These are phyloP conservation scores for Aphanoascus verrucosus DNA, from an alignment of 2,329 filamentous ascomycete genomes.

Conservation along the genomic window DNA sequence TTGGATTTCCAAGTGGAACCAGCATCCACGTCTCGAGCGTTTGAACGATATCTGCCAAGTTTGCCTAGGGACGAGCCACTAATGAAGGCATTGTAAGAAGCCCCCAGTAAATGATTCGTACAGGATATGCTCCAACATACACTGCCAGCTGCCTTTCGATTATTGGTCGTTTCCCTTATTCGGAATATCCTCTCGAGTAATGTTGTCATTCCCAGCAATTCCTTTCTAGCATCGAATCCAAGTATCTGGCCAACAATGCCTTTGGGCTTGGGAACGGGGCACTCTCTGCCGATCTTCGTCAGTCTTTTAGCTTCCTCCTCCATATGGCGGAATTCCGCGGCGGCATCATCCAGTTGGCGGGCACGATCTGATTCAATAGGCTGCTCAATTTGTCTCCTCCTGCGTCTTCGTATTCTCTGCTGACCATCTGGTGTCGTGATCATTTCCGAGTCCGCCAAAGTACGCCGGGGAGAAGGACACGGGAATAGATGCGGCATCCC, in stretches of 20 bases:
- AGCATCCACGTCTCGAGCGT: too few species aligned
- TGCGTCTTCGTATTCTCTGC: conserved; percentile 28
- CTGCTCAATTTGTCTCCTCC: conserved; percentile 22
- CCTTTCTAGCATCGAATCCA: conserved; percentile 46
- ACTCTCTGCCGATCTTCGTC: conserved; percentile 54
- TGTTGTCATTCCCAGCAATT: not conserved
- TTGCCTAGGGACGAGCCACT: too few species aligned
- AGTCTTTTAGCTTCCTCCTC: conserved; percentile 33
- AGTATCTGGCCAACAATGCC: conserved; percentile 66
- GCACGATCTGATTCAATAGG: not conserved
- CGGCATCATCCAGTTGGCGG: conserved; percentile 28
- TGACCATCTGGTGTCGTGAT: conserved; percentile 34
- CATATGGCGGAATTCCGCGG: conserved; percentile 34
- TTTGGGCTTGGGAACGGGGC: conserved; percentile 82
- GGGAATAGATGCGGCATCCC: conserved; percentile 81
- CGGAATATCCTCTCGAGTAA: not conserved
- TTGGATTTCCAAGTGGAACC: too few species aligned
- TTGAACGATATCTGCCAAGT: too few species aligned
- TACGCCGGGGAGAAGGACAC: conserved; percentile 69
- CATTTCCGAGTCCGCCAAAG: conserved; percentile 59
- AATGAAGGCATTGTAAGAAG: too few species aligned
- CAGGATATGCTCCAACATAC: too few species aligned
- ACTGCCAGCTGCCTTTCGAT: not conserved
- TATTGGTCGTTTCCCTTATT: conserved; percentile 1
- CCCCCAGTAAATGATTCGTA: too few species aligned